Evolutionary conservation across 2,329 filamentous ascomycete genomes (phyloP), one percentile per base, ranked within the genome.

Genomic region (Aureobasidium pullulans): DNA sequence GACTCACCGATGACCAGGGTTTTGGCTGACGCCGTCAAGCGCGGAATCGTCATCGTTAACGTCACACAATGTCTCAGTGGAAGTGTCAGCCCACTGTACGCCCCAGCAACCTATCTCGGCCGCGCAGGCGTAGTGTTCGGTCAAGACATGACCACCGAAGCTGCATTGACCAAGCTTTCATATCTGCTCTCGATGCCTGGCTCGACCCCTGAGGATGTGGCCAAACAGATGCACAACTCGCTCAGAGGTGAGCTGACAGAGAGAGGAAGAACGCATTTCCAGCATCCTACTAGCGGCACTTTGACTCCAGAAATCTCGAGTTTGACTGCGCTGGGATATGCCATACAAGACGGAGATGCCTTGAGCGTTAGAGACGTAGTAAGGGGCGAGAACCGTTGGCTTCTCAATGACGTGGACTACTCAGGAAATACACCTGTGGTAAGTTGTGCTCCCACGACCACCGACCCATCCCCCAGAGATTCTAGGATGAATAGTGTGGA

Each of bases 191-290:
- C 89, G 4, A 72, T 84, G 4, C 84, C 87, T 1, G 80, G 78
- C 34, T 77, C 88, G n/a, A 80, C 81, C 0, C 79, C 82, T 7
- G 77, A 81, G 57, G 85, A 89, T 23, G 84, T 96, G 31, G 80
- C 84, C 3, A 78, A 77, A 62, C 80, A 81, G 62, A 95, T 96
- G 84, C 85, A 88, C 6, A 75, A 81, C 28, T 89, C 88, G 10
- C 79, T 96, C 23, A 84, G 90, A 52, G 92, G 92, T 47, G 92
- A 96, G 75, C 83, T 96, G 74, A 96, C 90, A 10, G 89, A 91
- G 72, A 82, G 84, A 57, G 80, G 84, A 7, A 78, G 81, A 46
- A 88, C 88, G 11, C 84, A 86, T 62, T 95, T 95, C 74, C 83
- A 87, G 39, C 90, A 93, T 69, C 89, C 88, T 0, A 48, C 44